phyloP scores from a whole-genome alignment of 306 rosid genomes.

The Benincasa hispida region DNA sequence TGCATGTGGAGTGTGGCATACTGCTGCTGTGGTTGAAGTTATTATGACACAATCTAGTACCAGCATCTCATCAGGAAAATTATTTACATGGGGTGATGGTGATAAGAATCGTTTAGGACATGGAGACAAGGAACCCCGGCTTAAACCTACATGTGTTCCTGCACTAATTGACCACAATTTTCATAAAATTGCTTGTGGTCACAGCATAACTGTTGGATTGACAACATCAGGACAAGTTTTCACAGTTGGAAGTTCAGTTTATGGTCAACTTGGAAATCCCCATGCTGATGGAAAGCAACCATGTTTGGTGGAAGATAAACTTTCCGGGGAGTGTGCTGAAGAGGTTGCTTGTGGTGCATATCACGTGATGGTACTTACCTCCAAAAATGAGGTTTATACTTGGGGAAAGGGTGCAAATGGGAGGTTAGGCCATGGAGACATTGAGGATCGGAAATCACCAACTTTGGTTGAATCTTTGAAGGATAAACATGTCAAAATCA shows the following conservation, averaged over 20 bases:
- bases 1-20: constrained; percentile 99
- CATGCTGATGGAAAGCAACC: constrained; percentile 81
- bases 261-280: constrained; percentile 83
- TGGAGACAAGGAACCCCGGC: constrained; percentile 83
- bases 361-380: constrained; percentile 84
- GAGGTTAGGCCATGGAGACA: constrained; percentile 86
- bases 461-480: constrained; percentile 75
- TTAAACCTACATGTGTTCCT: constrained; percentile 88
- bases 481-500: constrained; percentile 81
- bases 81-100: constrained; percentile 99
- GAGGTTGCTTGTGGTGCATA: constrained; percentile 96
- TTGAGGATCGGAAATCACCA: constrained; percentile 66
- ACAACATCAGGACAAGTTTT: constrained; percentile 78
- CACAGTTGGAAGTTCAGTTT: constrained; percentile 89
- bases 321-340: constrained; percentile 66
- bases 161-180: constrained; percentile 74
- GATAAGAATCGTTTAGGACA: constrained; percentile 98
- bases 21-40: constrained; percentile 96
- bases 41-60: constrained; percentile 80
- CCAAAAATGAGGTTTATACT: constrained; percentile 86
- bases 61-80: constrained; percentile 81
- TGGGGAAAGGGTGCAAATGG: constrained; percentile 99
- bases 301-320: constrained; percentile 61
- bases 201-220: constrained; percentile 80
- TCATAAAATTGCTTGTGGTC: constrained; percentile 90